Base-by-base conservation (phyloP, 345 rosid species). In the Trapa incisa region DNA sequence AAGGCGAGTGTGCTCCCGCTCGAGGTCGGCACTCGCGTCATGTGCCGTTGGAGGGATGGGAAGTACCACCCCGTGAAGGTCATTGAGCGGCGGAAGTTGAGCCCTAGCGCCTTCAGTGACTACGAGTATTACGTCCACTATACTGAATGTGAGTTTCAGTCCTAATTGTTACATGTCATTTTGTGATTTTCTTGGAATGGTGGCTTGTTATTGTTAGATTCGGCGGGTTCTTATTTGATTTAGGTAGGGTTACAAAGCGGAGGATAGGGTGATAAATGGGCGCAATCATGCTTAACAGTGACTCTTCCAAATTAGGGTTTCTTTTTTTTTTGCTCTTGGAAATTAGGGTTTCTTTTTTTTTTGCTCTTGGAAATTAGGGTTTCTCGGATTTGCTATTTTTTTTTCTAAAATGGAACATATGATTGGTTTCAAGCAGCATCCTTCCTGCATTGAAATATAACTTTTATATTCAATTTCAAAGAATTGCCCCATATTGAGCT, bases 101-200 rank as follows among this genome's bases (percentile, higher is more conserved):
- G 64, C 42, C 67, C 16, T 16, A 83, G 73, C 56, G 95, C 83
- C 2, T 68, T 79, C 56, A 84, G 76, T 75, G 97, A 86, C 52
- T 94, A 94, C 77, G 99, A 94, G 83, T 94, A 91, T 47, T 94
- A 94, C 70, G 99, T 94, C 69, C 99, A 94, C 69, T 94, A 94
- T 78, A 89, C 97, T 4, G 99, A 91, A 81, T 94, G 99, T 94
- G 76, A 53, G 99, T 6, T 0, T 33, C 68, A 54, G 61, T 69
- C 45, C 71, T 16, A 9, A 1, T 60, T 41, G 3, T 42, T 22
- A 47, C 11, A n/a, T 3, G 29, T 9, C n/a, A 47, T 29, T 47
- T 47, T 22, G 53, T 6, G 39, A 36, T 39, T 58, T 61, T 65
- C 54, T 61, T 65, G 58, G 61, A 70, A 17, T 32, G 60, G 57